Percentiles rank a stretch among this genome's conserved stretches.
phyloP scores from a whole-genome alignment of 345 rosid species.

The Melastoma malabathricum region DNA sequence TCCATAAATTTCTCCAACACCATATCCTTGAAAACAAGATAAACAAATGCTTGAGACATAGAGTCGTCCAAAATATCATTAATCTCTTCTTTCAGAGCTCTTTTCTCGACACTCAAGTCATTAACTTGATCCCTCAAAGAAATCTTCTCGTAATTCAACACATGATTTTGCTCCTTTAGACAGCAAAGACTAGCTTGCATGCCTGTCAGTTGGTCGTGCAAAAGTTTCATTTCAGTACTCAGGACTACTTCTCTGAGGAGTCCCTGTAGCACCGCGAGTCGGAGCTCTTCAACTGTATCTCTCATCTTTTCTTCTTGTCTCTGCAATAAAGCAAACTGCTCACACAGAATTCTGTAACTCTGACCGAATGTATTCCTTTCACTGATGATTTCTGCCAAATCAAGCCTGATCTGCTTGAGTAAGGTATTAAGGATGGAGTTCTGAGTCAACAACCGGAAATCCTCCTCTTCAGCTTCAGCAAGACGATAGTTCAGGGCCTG shows the following conservation, averaged over 20 bases:
- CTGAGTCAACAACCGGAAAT: conserved; percentile 39
- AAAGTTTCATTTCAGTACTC: conserved; percentile 35
- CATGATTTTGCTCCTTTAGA: conserved; percentile 40
- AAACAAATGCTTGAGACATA: conserved; percentile 40
- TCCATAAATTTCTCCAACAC: conserved; percentile 32
- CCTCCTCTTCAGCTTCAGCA: conserved; percentile 35
- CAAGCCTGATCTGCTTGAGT: conserved; percentile 49
- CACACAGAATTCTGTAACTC: conserved; percentile 31
- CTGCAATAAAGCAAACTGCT: conserved; percentile 30
- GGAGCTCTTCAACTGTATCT: conserved; percentile 35
- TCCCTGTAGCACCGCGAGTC: conserved; percentile 33
- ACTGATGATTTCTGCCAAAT: conserved; percentile 35
- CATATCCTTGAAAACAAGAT: conserved; percentile 36
- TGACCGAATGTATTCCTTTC: conserved; percentile 31
- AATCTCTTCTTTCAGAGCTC: conserved; percentile 49
- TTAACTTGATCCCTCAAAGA: conserved; percentile 28
- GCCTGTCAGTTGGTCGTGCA: conserved; percentile 30
- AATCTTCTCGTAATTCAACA: conserved; percentile 32
- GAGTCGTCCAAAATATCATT: conserved; percentile 29
- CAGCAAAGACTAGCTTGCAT: conserved; percentile 27
- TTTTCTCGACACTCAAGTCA: conserved; percentile 33
- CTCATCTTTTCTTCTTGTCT: conserved; percentile 27
- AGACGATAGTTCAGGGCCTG: conserved; percentile 42
- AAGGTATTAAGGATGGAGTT: conserved; percentile 47
- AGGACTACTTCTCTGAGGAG: conserved; percentile 42